A percentile compares a stretch with the other conserved stretches of the same genome.
Evolutionary conservation across 345 rosid genomes (phyloP).

Genomic region (Trapa incisa): DNA sequence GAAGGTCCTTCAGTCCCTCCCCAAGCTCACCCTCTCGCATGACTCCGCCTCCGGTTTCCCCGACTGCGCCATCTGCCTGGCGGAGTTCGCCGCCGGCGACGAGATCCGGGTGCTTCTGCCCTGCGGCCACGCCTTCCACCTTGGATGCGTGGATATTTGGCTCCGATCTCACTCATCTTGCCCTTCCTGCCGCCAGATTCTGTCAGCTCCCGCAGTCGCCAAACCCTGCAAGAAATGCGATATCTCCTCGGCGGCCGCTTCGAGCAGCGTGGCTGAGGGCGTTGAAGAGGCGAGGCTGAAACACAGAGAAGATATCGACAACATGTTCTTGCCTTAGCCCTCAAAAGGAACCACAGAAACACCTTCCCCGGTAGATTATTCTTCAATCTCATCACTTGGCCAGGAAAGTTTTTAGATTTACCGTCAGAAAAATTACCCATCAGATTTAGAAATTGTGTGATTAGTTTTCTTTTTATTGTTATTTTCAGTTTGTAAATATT

Average conservation of each 20-base stretch:
- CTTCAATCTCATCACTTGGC: too few species aligned
- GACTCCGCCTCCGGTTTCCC: conserved; percentile 15
- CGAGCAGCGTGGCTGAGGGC: background rate
- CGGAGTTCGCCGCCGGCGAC: conserved; percentile 31
- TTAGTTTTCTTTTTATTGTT: too few species aligned
- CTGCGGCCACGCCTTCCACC: conserved; percentile 38
- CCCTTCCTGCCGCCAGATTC: conserved; percentile 29
- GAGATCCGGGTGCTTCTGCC: conserved; percentile 26
- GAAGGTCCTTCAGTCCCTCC: conserved; percentile 28
- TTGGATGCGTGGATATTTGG: conserved; percentile 36
- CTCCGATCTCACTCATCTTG: conserved; percentile 32
- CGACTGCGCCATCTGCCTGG: conserved; percentile 40
- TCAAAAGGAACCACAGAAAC: too few species aligned
- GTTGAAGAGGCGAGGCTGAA: too few species aligned
- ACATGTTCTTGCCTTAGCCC: too few species aligned
- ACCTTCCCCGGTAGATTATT: too few species aligned
- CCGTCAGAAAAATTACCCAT: too few species aligned
- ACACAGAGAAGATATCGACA: too few species aligned
- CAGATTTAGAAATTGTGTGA: too few species aligned
- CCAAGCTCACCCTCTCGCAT: conserved; percentile 18
- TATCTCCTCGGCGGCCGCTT: conserved; percentile 4
- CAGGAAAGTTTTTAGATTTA: too few species aligned
- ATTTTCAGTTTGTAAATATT: too few species aligned
- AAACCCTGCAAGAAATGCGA: background rate
- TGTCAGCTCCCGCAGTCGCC: background rate